Conservation (phyloP, 768 basidiomycete species). For the Rhizopogon rudus region DNA sequence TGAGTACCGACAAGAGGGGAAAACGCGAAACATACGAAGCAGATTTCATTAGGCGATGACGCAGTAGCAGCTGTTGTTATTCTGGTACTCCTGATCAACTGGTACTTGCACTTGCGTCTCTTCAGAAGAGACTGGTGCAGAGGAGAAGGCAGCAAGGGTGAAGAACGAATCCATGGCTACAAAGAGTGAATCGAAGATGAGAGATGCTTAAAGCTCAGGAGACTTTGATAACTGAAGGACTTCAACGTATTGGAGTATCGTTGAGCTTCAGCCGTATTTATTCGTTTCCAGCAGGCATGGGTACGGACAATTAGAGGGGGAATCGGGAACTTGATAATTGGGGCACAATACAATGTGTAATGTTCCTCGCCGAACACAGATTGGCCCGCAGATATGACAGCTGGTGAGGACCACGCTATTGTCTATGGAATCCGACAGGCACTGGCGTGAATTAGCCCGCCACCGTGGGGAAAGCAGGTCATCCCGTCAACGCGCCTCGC, state of each 20-base stretch:
- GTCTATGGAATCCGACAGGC: neutral
- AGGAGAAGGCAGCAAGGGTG: neutral
- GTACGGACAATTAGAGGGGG: neutral
- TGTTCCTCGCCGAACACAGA: neutral
- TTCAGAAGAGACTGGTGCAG: neutral
- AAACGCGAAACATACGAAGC: too few species aligned
- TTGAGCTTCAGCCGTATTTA: neutral
- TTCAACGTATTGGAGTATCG: neutral
- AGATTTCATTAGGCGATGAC: neutral
- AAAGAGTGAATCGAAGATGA: neutral
- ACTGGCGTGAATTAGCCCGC: too few species aligned
- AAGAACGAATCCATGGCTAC: neutral
- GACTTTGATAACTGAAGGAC: neutral
- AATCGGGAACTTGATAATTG: neutral
- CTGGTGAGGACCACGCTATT: neutral
- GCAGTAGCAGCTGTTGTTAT: neutral
- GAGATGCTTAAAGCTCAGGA: neutral
- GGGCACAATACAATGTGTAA: neutral
- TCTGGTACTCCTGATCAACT: neutral
- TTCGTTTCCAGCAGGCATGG: neutral
- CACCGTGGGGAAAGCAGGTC: neutral
- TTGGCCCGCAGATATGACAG: neutral
- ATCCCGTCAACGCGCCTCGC: neutral
- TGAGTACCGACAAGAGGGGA: too few species aligned
- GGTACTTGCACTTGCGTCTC: neutral